phyloP scores from a whole-genome alignment of 495 filamentous ascomycete species.

The Podospora bellae-mahoneyi region DNA sequence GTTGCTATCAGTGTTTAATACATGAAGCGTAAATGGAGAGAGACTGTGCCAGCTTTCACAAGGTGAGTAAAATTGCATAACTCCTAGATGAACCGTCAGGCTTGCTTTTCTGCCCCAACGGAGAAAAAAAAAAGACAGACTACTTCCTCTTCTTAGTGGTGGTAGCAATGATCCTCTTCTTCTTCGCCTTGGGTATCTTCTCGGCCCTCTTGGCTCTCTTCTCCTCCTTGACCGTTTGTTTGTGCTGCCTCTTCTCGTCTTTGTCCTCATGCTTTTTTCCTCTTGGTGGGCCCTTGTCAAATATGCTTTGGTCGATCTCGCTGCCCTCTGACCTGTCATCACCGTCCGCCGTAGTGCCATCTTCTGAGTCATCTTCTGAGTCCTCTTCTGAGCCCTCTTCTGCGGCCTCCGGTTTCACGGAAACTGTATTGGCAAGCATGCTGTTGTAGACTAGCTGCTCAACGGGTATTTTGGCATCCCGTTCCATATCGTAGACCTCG shows the following conservation, averaged over 20 bases:
- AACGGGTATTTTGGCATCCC: constrained; percentile 74
- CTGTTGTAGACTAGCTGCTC: constrained; percentile 74
- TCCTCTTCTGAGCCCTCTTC: constrained; percentile 38
- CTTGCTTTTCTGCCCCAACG: too few relatives aligned
- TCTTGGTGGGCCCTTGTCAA: constrained; percentile 66
- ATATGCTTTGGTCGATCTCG: constrained; percentile 46
- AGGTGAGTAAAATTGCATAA: too few relatives aligned
- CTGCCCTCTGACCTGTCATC: constrained; percentile 39
- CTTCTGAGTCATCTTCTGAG: constrained; percentile 40
- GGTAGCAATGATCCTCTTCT: constrained; percentile 67
- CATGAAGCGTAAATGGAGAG: background rate
- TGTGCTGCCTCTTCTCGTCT: constrained; percentile 82
- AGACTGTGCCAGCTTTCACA: too few relatives aligned
- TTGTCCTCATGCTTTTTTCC: constrained; percentile 92
- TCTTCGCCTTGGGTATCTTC: constrained; percentile 93
- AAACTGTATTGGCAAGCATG: constrained; percentile 68
- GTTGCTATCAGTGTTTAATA: background rate
- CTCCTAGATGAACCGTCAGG: too few relatives aligned
- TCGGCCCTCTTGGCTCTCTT: constrained; percentile 86
- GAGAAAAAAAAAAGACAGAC: background rate
- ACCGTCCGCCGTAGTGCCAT: constrained; percentile 45
- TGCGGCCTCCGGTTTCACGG: constrained; percentile 41
- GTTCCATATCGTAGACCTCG: constrained; percentile 93
- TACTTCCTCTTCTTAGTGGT: constrained; percentile 41
- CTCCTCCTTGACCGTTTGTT: constrained; percentile 87